A percentile compares a stretch with the other conserved stretches of the same genome.
Evolutionary conservation across 2,329 filamentous ascomycete species (phyloP).

Genomic region (Talaromyces pinophilus): DNA sequence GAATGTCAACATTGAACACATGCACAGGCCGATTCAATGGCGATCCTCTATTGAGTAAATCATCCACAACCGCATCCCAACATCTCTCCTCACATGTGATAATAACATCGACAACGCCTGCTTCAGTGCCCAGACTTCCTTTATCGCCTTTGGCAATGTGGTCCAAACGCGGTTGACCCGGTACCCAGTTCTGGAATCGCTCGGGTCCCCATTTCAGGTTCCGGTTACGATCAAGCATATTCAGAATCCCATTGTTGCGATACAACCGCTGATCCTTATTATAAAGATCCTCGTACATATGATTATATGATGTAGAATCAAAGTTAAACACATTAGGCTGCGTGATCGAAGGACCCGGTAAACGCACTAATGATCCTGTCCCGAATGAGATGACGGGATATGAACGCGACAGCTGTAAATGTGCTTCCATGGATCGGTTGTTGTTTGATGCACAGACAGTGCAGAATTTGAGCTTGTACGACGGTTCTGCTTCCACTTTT

Average conservation of each 20-base stretch:
- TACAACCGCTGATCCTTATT: constrained; percentile 85
- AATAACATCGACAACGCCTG: constrained; percentile 87
- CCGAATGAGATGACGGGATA: constrained; percentile 99
- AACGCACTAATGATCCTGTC: constrained; percentile 88
- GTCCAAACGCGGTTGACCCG: constrained; percentile 79
- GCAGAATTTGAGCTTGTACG: constrained; percentile 91
- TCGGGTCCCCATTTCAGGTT: constrained; percentile 94
- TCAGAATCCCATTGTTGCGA: constrained; percentile 85
- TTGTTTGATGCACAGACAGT: constrained; percentile 99
- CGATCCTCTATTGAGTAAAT: constrained; percentile 80
- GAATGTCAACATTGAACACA: constrained; percentile 98
- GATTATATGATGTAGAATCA: constrained; percentile 93
- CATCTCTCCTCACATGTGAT: constrained; percentile 97
- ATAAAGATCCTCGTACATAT: constrained; percentile 89
- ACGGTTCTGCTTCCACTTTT: constrained; percentile 32
- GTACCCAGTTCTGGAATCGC: constrained; percentile 95
- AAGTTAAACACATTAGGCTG: constrained; percentile 98
- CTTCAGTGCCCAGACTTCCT: constrained; percentile 79
- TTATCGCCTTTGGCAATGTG: constrained; percentile 68
- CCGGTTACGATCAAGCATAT: constrained; percentile 92
- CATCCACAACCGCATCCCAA: constrained; percentile 96
- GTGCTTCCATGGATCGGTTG: constrained; percentile 99
- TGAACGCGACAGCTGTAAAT: constrained; percentile 79
- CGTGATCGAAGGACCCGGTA: constrained; percentile 85
- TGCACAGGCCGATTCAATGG: constrained; percentile 91